Evolutionary conservation across 768 basidiomycete genomes (phyloP).

Genomic region (Pleurotus cornucopiae): DNA sequence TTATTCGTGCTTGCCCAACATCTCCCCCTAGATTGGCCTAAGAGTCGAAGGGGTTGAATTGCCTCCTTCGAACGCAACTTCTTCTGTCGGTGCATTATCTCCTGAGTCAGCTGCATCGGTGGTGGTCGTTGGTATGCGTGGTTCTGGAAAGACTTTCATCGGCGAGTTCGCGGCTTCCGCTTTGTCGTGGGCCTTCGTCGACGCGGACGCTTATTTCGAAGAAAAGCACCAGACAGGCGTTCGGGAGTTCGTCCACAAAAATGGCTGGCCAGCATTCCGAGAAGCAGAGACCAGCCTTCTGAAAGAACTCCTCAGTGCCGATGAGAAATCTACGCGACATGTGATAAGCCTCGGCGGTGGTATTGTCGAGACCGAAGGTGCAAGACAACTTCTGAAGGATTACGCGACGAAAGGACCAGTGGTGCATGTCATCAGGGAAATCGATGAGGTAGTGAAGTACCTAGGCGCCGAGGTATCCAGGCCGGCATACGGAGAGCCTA

Average conservation of each 20-base stretch:
- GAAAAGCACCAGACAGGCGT: slow-evolving; percentile 57
- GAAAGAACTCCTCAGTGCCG: slow-evolving; percentile 58
- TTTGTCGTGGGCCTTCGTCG: slow-evolving; percentile 69
- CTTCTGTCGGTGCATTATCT: slow-evolving; percentile 32
- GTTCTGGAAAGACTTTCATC: slow-evolving; percentile 90
- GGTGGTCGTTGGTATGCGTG: slow-evolving; percentile 92
- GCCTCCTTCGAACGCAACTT: slow-evolving; percentile 32
- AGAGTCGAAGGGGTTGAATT: slow-evolving; percentile 84
- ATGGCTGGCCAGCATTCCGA: slow-evolving; percentile 92
- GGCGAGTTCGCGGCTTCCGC: slow-evolving; percentile 72
- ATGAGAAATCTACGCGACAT: slow-evolving; percentile 43
- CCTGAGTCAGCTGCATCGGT: slow-evolving; percentile 49
- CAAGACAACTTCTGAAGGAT: slow-evolving; percentile 65
- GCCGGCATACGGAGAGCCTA: slow-evolving; percentile 85
- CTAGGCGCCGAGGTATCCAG: slow-evolving; percentile 71
- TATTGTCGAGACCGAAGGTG: slow-evolving; percentile 80
- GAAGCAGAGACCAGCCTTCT: slow-evolving; percentile 70
- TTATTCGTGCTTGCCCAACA: background rate
- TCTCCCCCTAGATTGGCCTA: slow-evolving; percentile 72
- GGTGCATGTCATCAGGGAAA: slow-evolving; percentile 77
- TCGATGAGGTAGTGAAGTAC: slow-evolving; percentile 79
- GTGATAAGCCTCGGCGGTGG: slow-evolving; percentile 93
- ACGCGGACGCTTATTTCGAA: slow-evolving; percentile 82
- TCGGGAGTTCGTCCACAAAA: slow-evolving; percentile 70
- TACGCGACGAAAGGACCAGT: slow-evolving; percentile 63